Conservation (phyloP, 169 alveolate genomes). For the Plasmodium gallinaceum region DNA sequence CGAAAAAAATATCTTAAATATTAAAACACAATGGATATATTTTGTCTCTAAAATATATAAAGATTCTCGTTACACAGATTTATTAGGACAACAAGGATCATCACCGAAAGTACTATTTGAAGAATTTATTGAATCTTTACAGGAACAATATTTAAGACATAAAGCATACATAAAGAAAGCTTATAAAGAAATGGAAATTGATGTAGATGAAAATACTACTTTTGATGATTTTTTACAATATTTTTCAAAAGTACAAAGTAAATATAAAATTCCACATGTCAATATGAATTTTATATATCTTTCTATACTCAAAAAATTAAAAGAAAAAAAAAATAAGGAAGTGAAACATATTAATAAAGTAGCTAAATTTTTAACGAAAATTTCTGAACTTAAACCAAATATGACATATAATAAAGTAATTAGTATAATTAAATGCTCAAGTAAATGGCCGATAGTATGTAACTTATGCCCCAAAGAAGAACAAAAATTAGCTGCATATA, state of each 20-base stretch:
- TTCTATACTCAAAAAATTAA: conserved; percentile 62
- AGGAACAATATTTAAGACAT: conserved; percentile 75
- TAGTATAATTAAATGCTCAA: conserved; percentile 60
- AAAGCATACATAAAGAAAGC: conserved; percentile 43
- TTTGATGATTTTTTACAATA: conserved; percentile 40
- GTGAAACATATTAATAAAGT: conserved; percentile 60
- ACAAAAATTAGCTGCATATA: conserved; percentile 67
- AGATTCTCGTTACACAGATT: conserved; percentile 69
- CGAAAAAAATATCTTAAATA: conserved; percentile 55
- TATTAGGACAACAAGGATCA: conserved; percentile 80
- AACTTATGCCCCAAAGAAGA: conserved; percentile 69
- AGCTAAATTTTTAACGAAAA: conserved; percentile 53
- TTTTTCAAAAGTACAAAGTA: conserved; percentile 43
- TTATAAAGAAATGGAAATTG: conserved; percentile 43
- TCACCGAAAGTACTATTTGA: conserved; percentile 79
- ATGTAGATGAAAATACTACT: conserved; percentile 68
- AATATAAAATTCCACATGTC: conserved; percentile 47
- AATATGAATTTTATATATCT: conserved; percentile 69
- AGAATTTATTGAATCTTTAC: conserved; percentile 73
- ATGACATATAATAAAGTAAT: conserved; percentile 61
- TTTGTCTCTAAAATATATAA: conserved; percentile 76
- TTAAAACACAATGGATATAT: conserved; percentile 73
- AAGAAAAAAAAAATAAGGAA: conserved; percentile 58
- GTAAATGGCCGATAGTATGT: conserved; percentile 59
- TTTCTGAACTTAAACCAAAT: conserved; percentile 60